Conservation (phyloP, 2,329 filamentous ascomycete species). For the Cladobotryum protrusum region DNA sequence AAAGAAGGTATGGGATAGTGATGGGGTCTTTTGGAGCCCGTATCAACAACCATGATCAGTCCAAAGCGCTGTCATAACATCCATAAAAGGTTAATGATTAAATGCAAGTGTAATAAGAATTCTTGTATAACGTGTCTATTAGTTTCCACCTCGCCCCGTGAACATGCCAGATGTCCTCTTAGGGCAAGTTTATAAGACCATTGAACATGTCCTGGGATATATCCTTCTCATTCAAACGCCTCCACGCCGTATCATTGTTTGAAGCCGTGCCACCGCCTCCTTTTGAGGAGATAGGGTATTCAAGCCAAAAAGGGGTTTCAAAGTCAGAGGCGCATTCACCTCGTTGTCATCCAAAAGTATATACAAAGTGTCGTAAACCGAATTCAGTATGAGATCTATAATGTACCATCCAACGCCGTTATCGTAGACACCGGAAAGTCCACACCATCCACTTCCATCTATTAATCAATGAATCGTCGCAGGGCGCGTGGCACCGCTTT, state of each 20-base stretch:
- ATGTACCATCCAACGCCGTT: no score
- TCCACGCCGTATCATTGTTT: no score
- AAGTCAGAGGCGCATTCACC: no score
- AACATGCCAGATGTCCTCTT: neutral
- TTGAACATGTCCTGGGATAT: neutral
- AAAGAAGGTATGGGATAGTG: constrained; percentile 20
- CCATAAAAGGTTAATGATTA: no score
- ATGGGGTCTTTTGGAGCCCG: constrained; percentile 23
- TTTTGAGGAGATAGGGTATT: no score
- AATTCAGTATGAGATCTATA: no score
- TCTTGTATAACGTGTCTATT: neutral
- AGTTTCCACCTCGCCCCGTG: neutral
- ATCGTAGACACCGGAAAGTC: no score
- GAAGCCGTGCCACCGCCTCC: no score
- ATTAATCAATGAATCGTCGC: constrained; percentile 30
- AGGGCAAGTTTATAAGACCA: neutral
- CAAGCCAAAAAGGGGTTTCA: no score
- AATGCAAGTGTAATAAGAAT: neutral
- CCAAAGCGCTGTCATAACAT: neutral
- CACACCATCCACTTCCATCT: no score
- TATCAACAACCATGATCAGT: constrained; percentile 9
- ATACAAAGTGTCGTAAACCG: no score
- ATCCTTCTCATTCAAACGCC: neutral
- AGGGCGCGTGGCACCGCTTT: constrained; percentile 36
- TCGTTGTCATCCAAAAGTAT: no score